Conservation (phyloP, 2,329 filamentous ascomycete species). For the Didymella arachidicola region DNA sequence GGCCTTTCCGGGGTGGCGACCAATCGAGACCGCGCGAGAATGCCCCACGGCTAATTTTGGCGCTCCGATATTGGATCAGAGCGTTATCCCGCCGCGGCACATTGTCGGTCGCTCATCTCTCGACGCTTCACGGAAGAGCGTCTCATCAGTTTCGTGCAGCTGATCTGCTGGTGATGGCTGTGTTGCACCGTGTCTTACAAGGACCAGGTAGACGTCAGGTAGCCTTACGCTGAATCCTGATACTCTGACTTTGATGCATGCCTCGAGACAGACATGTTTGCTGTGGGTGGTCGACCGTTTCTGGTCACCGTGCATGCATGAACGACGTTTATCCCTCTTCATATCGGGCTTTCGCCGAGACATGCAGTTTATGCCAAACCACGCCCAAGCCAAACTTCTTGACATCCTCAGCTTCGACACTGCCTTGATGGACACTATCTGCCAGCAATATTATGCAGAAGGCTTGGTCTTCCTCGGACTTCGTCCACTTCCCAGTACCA, state of each 20-base stretch:
- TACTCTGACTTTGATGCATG: neutral
- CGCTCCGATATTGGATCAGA: conserved; percentile 6
- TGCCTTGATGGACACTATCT: neutral
- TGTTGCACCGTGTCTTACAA: conserved; percentile 2
- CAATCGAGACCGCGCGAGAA: conserved; percentile 10
- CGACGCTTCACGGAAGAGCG: neutral
- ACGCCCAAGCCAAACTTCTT: conserved; percentile 8
- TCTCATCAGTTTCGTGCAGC: conserved; percentile 4
- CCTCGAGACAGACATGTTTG: conserved; percentile 9
- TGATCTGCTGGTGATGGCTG: neutral
- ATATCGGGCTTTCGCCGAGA: conserved; percentile 8
- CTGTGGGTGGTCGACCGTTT: conserved; percentile 13
- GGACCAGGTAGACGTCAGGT: neutral
- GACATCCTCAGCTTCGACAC: conserved; percentile 2
- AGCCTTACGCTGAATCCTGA: neutral
- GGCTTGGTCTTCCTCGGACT: neutral
- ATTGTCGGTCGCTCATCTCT: conserved; percentile 7
- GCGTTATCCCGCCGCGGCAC: conserved; percentile 15
- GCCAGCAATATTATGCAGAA: neutral
- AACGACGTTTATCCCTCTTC: conserved; percentile 11
- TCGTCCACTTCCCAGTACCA: conserved; percentile 13
- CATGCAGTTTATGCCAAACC: conserved; percentile 12
- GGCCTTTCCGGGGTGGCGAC: conserved; percentile 9
- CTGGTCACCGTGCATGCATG: conserved; percentile 8
- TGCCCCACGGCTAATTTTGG: conserved; percentile 13